A percentile compares a stretch with the other conserved stretches of the same genome.
phyloP scores from a whole-genome alignment of 257 asterid species.

The Cinchona pubescens region DNA sequence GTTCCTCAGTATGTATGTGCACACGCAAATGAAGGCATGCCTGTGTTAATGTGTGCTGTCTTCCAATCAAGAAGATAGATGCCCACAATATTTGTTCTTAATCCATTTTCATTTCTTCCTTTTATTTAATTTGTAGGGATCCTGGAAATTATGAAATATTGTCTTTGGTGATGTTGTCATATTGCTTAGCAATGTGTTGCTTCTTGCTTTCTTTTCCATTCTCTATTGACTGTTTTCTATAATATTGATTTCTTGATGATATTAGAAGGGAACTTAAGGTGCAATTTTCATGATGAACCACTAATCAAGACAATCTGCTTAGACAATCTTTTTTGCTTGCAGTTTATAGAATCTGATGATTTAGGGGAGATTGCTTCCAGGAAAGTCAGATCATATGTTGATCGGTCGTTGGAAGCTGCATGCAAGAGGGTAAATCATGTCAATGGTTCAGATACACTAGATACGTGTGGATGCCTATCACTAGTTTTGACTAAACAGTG shows the following conservation, averaged over 20 bases:
- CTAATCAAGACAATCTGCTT: neutral
- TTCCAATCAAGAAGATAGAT: neutral
- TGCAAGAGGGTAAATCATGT: conserved; percentile 65
- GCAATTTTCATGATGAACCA: neutral
- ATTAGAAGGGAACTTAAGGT: neutral
- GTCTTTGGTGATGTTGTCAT: neutral
- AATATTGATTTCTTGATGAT: neutral
- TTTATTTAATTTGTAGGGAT: neutral
- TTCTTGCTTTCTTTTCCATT: neutral
- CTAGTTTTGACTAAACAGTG: neutral
- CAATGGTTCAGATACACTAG: conserved; percentile 13
- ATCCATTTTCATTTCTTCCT: neutral
- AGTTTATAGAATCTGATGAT: conserved; percentile 46
- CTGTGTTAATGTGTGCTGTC: neutral
- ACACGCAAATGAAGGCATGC: neutral
- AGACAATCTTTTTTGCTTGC: conserved; percentile 35
- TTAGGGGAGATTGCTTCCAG: conserved; percentile 43
- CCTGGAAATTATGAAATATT: neutral
- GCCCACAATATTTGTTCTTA: neutral
- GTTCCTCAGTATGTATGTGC: neutral
- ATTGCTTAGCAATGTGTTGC: neutral
- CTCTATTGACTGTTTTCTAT: neutral
- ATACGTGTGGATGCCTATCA: neutral
- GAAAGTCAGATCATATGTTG: conserved; percentile 59
- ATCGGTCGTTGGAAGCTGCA: conserved; percentile 69